phyloP scores from a whole-genome alignment of 1,284 basidiomycete species.

The Marasmius sp. region DNA sequence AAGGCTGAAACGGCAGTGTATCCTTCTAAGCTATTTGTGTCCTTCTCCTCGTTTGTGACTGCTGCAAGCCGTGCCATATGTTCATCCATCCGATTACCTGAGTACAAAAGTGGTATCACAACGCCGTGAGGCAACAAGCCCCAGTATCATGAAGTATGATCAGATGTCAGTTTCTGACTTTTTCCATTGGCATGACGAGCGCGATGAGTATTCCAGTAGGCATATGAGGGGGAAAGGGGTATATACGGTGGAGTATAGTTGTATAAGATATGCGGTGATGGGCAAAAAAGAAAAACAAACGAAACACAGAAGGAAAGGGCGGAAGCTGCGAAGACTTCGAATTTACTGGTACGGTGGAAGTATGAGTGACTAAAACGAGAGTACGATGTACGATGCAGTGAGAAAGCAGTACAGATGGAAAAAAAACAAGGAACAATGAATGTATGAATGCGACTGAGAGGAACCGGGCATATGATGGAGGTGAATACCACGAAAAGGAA shows the following conservation, averaged over 20 bases:
- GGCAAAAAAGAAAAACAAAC: background rate
- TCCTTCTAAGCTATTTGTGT: no score
- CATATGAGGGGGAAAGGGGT: background rate
- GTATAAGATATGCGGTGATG: background rate
- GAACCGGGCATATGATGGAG: no score
- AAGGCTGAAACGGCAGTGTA: no score
- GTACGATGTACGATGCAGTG: background rate
- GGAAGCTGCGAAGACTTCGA: background rate
- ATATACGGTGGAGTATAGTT: background rate
- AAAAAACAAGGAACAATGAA: background rate
- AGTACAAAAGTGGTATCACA: no score
- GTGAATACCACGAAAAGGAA: background rate
- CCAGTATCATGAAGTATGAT: no score
- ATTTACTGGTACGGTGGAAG: background rate
- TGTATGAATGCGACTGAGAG: background rate
- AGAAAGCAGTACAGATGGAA: background rate
- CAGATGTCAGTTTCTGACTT: background rate
- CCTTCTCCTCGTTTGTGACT: no score
- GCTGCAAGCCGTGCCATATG: no score
- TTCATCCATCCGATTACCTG: no score
- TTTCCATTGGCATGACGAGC: background rate
- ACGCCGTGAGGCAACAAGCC: no score
- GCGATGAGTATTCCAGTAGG: background rate
- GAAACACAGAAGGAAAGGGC: background rate
- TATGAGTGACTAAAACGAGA: background rate